Conservation (phyloP, 139 green algal genomes). For the Pycnococcus provasolii region DNA sequence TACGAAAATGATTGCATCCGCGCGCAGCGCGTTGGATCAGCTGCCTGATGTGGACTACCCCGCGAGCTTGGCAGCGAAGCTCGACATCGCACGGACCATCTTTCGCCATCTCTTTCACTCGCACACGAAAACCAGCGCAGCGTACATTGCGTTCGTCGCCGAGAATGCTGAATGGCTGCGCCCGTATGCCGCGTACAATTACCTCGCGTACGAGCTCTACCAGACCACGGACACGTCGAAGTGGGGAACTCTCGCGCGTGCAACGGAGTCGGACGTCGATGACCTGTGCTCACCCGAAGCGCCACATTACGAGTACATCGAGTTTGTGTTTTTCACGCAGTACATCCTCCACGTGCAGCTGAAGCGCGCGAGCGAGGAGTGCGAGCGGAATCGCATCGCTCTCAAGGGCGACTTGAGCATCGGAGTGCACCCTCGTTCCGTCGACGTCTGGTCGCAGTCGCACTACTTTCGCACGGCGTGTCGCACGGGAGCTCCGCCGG, state of each 20-base stretch:
- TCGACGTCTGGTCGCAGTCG: slow-evolving; percentile 80
- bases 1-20: neutral
- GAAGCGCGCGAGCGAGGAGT: slow-evolving; percentile 47
- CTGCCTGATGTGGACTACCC: slow-evolving; percentile 69
- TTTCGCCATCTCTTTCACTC: slow-evolving; percentile 6
- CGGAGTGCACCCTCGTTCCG: slow-evolving; percentile 81
- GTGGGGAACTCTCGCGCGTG: slow-evolving; percentile 59
- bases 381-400: slow-evolving; percentile 48
- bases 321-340: slow-evolving; percentile 73
- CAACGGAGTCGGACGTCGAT: slow-evolving; percentile 3
- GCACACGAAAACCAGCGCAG: no score
- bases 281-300: no score
- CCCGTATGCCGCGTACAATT: slow-evolving; percentile 76
- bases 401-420: slow-evolving; percentile 97
- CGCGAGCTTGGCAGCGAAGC: slow-evolving; percentile 59
- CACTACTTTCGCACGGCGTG: slow-evolving; percentile 81
- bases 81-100: slow-evolving; percentile 42
- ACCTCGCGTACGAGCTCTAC: slow-evolving; percentile 71
- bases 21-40: neutral
- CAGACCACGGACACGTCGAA: slow-evolving; percentile 75
- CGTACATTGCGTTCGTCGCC: neutral
- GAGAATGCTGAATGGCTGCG: slow-evolving; percentile 58
- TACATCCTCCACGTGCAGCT: slow-evolving; percentile 78
- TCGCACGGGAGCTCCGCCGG: slow-evolving; percentile 74
- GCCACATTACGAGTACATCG: slow-evolving; percentile 34